Conservation (phyloP, 1,139 yeast species). For the Yamadazyma atmosphaerica region DNA sequence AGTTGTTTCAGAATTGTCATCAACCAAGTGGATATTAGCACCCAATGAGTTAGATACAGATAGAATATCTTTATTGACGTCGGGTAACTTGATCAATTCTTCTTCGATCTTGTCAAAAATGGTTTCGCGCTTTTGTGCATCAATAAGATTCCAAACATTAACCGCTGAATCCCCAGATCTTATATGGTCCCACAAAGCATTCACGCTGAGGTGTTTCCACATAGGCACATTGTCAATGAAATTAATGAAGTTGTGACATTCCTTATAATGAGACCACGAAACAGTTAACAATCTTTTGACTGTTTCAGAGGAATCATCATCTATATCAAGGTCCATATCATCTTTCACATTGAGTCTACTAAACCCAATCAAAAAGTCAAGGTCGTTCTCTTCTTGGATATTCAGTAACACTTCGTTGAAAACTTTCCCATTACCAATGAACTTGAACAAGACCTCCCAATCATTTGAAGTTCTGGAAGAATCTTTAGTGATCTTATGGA, state of each 20-base stretch:
- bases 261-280: neutral
- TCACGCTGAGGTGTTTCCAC: slow-evolving; percentile 5
- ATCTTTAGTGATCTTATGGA: slow-evolving; percentile 9
- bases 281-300: neutral
- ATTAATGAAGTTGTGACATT: neutral
- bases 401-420: slow-evolving; percentile 11
- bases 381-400: slow-evolving; percentile 4
- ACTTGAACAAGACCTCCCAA: slow-evolving; percentile 18
- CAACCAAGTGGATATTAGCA: slow-evolving; percentile 36
- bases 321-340: neutral
- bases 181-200: slow-evolving; percentile 20
- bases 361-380: neutral
- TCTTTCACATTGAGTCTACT: neutral
- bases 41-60: slow-evolving; percentile 50
- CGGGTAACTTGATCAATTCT: slow-evolving; percentile 11
- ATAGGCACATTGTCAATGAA: slow-evolving; percentile 5
- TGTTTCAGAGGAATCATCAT: neutral
- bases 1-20: slow-evolving; percentile 5
- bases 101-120: slow-evolving; percentile 15
- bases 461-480: slow-evolving; percentile 12
- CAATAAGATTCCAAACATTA: slow-evolving; percentile 17
- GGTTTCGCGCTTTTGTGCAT: slow-evolving; percentile 8
- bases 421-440: slow-evolving; percentile 14
- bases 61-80: slow-evolving; percentile 19
- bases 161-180: too few species aligned